Conservation (phyloP, 75 land plant genomes). For the Chamaecyparis obtusa region DNA sequence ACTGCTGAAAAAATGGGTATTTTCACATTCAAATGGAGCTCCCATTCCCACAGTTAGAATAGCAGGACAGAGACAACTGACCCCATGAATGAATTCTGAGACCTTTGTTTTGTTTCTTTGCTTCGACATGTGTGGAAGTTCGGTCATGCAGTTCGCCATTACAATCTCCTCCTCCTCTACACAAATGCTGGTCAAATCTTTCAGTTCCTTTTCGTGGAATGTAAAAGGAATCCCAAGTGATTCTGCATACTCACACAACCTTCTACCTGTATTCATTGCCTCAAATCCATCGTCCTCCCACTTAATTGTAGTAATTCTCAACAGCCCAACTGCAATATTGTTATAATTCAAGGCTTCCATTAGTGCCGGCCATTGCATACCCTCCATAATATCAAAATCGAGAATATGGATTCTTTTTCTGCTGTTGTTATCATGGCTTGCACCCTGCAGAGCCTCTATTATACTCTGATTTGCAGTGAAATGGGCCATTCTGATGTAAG, state of each 20-base stretch:
- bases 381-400: background rate
- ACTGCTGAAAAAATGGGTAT: conserved; percentile 9
- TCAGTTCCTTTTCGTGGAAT: conserved; percentile 42
- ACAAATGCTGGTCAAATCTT: conserved; percentile 32
- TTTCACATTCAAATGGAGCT: conserved; percentile 48
- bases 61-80: conserved; percentile 15
- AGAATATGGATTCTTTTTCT: background rate
- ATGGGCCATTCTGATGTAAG: background rate
- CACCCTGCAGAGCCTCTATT: background rate
- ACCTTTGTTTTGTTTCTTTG: conserved; percentile 22
- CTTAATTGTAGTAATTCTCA: conserved; percentile 53
- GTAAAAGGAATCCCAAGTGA: conserved; percentile 54
- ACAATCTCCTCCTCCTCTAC: conserved; percentile 39
- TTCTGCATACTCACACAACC: conserved; percentile 54
- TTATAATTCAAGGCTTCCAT: conserved; percentile 54
- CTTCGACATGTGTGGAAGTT: conserved; percentile 37
- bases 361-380: background rate
- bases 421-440: no score
- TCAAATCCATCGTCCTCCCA: background rate
- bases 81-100: conserved; percentile 34
- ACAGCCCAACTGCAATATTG: conserved; percentile 37
- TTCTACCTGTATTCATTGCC: conserved; percentile 39
- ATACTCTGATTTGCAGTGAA: background rate
- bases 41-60: conserved; percentile 19
- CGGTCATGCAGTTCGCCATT: conserved; percentile 54